A percentile compares a stretch with the other conserved stretches of the same genome.
phyloP scores from a whole-genome alignment of 2,329 filamentous ascomycete species.

The Rasamsonia emersonii region DNA sequence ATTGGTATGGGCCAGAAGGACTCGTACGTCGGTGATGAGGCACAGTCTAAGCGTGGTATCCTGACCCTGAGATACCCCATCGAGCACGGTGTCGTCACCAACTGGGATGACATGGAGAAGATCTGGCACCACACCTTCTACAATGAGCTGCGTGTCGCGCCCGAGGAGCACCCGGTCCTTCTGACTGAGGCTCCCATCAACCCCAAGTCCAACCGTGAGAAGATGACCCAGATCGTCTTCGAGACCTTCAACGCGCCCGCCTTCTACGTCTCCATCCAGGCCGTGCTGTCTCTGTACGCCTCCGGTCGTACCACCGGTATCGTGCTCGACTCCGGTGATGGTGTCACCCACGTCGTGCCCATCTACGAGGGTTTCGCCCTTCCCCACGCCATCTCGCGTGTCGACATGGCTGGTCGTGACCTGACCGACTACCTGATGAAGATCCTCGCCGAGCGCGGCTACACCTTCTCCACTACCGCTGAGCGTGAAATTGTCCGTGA shows the following conservation, averaged over 20 bases:
- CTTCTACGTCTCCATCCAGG: slow-evolving; percentile 99
- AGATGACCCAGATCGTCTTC: slow-evolving; percentile 99
- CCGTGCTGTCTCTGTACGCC: slow-evolving; percentile 97
- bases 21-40: slow-evolving; percentile 99
- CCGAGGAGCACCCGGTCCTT: slow-evolving; percentile 99
- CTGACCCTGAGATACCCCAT: slow-evolving; percentile 98
- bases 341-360: slow-evolving; percentile 99
- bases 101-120: slow-evolving; percentile 99
- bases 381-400: slow-evolving; percentile 98
- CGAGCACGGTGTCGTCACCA: slow-evolving; percentile 99
- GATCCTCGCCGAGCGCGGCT: slow-evolving; percentile 98
- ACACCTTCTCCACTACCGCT: slow-evolving; percentile 99
- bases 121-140: slow-evolving; percentile 99
- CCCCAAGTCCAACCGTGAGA: slow-evolving; percentile 99
- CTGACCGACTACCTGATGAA: slow-evolving; percentile 99
- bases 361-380: slow-evolving; percentile 99
- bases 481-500: slow-evolving; percentile 99
- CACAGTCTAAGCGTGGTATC: slow-evolving; percentile 99
- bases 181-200: slow-evolving; percentile 99
- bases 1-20: slow-evolving; percentile 99
- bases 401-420: slow-evolving; percentile 99
- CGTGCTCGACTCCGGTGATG: slow-evolving; percentile 98
- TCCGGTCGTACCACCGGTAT: slow-evolving; percentile 99
- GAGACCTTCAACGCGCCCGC: slow-evolving; percentile 99
- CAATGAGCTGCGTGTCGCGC: slow-evolving; percentile 99